Evolutionary conservation across 2,329 filamentous ascomycete genomes (phyloP).

Genomic region (Gaeumannomyces sp.): DNA sequence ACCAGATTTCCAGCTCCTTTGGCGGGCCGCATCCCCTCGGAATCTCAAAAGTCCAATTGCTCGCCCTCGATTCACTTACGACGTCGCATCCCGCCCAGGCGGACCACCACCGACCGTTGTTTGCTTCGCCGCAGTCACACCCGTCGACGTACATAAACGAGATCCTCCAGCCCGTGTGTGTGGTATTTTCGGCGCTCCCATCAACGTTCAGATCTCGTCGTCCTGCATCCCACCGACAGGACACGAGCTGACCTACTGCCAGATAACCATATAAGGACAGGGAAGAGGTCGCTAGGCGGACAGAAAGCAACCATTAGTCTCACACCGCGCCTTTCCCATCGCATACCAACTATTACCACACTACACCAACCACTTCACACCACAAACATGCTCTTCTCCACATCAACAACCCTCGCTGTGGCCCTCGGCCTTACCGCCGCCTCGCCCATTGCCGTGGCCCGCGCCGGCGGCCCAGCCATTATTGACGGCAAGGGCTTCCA

Average conservation of each 20-base stretch:
- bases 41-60: too few relatives aligned
- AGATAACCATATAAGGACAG: too few relatives aligned
- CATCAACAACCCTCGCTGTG: not conserved
- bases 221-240: too few relatives aligned
- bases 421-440: conserved; percentile 2
- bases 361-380: not conserved
- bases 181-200: not conserved
- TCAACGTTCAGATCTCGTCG: too few relatives aligned
- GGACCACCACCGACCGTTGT: too few relatives aligned
- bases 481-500: conserved; percentile 7
- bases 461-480: conserved; percentile 3
- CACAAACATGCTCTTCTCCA: conserved; percentile 4
- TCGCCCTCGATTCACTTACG: not conserved
- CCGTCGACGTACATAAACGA: not conserved
- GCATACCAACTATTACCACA: too few relatives aligned
- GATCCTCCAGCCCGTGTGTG: not conserved
- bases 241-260: too few relatives aligned
- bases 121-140: not conserved
- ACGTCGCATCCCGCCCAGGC: not conserved
- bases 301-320: not conserved
- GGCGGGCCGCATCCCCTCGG: too few relatives aligned
- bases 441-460: not conserved
- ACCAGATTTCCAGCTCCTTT: not conserved
- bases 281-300: too few relatives aligned
- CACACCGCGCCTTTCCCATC: not conserved